phyloP scores from a whole-genome alignment of 1,139 yeast genomes.

The Candida sp. region DNA sequence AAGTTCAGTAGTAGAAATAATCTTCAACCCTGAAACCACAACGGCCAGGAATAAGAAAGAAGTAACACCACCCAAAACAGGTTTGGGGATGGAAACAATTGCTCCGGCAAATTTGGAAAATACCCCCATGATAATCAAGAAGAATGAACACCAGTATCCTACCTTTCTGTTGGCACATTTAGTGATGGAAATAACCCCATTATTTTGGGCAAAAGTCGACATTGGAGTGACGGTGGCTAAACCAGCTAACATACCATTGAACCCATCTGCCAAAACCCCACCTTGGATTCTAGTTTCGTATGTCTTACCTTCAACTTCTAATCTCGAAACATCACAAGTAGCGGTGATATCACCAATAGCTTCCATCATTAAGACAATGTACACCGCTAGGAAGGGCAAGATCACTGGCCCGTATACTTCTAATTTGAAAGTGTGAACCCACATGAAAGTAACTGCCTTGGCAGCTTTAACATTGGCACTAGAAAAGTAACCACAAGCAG shows the following conservation, averaged over 20 bases:
- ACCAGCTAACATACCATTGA: conserved; percentile 71
- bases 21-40: conserved; percentile 83
- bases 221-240: conserved; percentile 79
- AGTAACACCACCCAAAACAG: conserved; percentile 93
- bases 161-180: conserved; percentile 85
- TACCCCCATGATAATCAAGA: conserved; percentile 79
- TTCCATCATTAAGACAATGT: conserved; percentile 80
- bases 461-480: conserved; percentile 54
- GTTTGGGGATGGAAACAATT: conserved; percentile 75
- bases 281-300: conserved; percentile 90
- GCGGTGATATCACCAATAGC: conserved; percentile 94
- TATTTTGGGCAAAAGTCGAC: conserved; percentile 90
- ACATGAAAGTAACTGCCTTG: conserved; percentile 79
- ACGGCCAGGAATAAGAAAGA: conserved; percentile 85
- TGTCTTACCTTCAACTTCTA: conserved; percentile 74
- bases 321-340: conserved; percentile 83
- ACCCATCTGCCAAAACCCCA: conserved; percentile 81
- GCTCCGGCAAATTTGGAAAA: conserved; percentile 91
- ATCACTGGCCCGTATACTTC: conserved; percentile 79
- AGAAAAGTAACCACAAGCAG: conserved; percentile 81
- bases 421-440: conserved; percentile 83
- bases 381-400: conserved; percentile 79
- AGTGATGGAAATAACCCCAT: conserved; percentile 88
- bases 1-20: conserved; percentile 71
- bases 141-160: conserved; percentile 88